Evolutionary conservation across 345 rosid genomes (phyloP).

Genomic region (Aquilaria sinensis): DNA sequence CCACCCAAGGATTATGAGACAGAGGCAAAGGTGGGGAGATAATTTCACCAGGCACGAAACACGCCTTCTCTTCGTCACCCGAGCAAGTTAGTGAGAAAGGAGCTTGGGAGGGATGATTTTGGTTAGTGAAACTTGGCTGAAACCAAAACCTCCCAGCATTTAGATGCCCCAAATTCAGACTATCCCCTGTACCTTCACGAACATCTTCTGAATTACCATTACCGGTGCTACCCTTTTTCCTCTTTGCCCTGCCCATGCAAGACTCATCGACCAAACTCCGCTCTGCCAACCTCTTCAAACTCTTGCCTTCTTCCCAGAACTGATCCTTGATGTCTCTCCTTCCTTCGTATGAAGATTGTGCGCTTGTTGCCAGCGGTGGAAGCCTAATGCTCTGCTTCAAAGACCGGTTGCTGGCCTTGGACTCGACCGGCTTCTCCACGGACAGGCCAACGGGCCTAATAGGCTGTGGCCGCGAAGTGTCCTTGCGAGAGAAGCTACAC

Average conservation of each 20-base stretch:
- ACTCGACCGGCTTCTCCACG: conserved; percentile 58
- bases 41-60: conserved; percentile 65
- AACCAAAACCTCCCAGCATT: conserved; percentile 63
- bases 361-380: conserved; percentile 74
- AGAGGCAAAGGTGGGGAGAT: conserved; percentile 57
- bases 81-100: conserved; percentile 74
- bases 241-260: conserved; percentile 60
- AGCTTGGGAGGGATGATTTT: conserved; percentile 33
- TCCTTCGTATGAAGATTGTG: conserved; percentile 26
- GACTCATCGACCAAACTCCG: conserved; percentile 51
- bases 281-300: conserved; percentile 82
- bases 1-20: conserved; percentile 73
- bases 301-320: conserved; percentile 68
- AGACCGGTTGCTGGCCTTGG: conserved; percentile 52
- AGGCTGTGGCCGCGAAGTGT: conserved; percentile 57
- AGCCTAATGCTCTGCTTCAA: conserved; percentile 83
- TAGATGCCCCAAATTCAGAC: conserved; percentile 38
- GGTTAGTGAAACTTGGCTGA: conserved; percentile 46
- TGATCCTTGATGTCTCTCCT: conserved; percentile 52
- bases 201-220: conserved; percentile 12
- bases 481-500: conserved; percentile 74
- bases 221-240: conserved; percentile 45
- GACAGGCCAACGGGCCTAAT: conserved; percentile 74
- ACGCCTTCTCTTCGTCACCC: conserved; percentile 60
- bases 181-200: conserved; percentile 35